These are phyloP conservation scores for Chlamydomonas sp. DNA, from an alignment of 139 green algal genomes.

Conservation along the genomic window DNA sequence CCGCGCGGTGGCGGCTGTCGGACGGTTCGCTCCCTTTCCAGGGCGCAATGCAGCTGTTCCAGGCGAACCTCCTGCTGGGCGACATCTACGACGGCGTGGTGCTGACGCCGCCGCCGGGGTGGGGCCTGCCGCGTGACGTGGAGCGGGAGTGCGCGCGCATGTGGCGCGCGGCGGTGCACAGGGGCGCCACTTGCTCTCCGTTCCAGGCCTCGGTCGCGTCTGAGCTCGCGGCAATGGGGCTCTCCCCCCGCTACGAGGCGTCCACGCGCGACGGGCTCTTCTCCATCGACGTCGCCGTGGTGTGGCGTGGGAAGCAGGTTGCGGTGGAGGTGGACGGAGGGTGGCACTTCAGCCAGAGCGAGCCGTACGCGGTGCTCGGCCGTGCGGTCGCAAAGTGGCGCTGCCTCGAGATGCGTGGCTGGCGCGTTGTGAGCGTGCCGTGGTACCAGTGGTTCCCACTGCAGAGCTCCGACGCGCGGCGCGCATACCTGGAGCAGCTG, in stretches of 20 bases:
- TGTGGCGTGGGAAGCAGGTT: conserved; percentile 31
- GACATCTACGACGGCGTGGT: conserved; percentile 15
- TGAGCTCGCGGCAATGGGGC: neutral
- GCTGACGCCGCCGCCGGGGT: too few species aligned
- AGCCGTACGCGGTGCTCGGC: conserved; percentile 28
- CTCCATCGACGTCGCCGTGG: conserved; percentile 41
- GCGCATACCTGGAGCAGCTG: conserved; percentile 8
- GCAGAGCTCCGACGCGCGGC: neutral
- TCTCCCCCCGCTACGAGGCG: conserved; percentile 15
- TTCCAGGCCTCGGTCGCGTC: too few species aligned
- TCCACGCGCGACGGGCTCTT: conserved; percentile 42
- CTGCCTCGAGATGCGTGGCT: conserved; percentile 45
- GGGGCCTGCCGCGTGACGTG: too few species aligned
- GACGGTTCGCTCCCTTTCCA: neutral
- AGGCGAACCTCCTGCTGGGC: neutral
- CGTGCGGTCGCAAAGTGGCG: conserved; percentile 31
- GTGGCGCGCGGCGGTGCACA: too few species aligned
- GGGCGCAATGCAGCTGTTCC: conserved; percentile 13
- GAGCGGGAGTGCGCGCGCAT: too few species aligned
- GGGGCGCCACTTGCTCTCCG: too few species aligned
- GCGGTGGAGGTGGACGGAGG: conserved; percentile 60
- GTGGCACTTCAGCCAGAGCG: conserved; percentile 46
- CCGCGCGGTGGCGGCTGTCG: neutral
- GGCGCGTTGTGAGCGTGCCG: conserved; percentile 42
- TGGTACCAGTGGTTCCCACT: conserved; percentile 35